Conservation (phyloP, 2,329 filamentous ascomycete genomes). For the Ophiosphaerella narmari region DNA sequence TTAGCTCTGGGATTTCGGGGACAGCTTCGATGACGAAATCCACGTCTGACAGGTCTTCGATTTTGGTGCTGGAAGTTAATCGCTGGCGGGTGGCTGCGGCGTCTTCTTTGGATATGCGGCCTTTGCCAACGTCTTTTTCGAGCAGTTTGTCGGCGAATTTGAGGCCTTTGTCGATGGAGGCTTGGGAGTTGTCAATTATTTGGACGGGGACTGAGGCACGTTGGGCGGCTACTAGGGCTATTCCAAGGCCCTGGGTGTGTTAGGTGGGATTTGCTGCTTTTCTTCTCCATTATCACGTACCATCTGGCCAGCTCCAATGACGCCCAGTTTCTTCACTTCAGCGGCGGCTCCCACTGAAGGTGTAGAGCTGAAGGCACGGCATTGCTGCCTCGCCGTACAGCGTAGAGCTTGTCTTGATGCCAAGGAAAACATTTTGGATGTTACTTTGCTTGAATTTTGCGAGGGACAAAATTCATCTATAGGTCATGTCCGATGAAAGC, state of each 20-base stretch:
- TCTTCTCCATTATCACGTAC: conserved; percentile 54
- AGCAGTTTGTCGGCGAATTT: conserved; percentile 94
- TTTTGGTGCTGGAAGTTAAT: conserved; percentile 70
- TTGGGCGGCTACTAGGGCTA: conserved; percentile 89
- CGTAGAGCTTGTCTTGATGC: conserved; percentile 35
- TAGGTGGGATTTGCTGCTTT: conserved; percentile 13
- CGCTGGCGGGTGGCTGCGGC: conserved; percentile 74
- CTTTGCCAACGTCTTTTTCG: conserved; percentile 88
- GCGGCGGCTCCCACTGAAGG: conserved; percentile 62
- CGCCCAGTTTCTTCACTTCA: conserved; percentile 84
- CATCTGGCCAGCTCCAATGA: conserved; percentile 96
- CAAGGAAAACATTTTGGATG: conserved; percentile 38
- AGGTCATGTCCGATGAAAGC: conserved; percentile 26
- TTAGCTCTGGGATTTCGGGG: conserved; percentile 86
- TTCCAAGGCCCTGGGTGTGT: conserved; percentile 77
- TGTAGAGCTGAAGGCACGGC: conserved; percentile 69
- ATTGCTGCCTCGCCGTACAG: conserved; percentile 34
- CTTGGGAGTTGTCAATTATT: conserved; percentile 81
- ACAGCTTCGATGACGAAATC: conserved; percentile 99
- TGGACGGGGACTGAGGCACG: conserved; percentile 83
- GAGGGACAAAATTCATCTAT: not conserved
- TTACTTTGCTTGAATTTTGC: not conserved
- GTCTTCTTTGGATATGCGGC: conserved; percentile 79
- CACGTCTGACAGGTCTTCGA: conserved; percentile 78
- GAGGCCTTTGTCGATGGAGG: conserved; percentile 84